A percentile compares a stretch with the other conserved stretches of the same genome.
Conservation (phyloP, 1,284 basidiomycete genomes). For the Schizophyllum amplum region DNA sequence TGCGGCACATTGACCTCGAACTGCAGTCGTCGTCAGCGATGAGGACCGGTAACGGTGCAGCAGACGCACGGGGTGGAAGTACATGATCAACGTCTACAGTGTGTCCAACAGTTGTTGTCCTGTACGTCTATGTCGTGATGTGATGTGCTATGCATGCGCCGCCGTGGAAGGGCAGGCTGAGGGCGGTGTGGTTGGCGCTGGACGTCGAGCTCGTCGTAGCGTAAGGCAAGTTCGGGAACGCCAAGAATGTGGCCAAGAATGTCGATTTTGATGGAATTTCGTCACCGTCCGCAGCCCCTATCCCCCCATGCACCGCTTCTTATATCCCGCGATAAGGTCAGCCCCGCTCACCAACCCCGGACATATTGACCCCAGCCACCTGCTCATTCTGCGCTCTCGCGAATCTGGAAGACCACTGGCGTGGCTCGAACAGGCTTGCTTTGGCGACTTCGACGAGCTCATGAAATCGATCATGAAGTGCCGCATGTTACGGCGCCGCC, state of each 20-base stretch:
- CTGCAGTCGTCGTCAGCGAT: constrained; percentile 25
- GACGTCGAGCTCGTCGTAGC: background rate
- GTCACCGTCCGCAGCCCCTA: background rate
- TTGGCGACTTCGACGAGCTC: too few species aligned
- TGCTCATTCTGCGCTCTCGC: too few species aligned
- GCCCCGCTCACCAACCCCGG: too few species aligned
- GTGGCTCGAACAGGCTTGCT: too few species aligned
- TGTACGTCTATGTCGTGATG: background rate
- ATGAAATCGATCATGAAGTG: too few species aligned
- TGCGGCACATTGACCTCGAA: constrained; percentile 65
- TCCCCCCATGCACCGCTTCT: background rate
- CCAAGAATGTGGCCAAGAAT: background rate
- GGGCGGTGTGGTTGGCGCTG: background rate
- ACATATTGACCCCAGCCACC: too few species aligned
- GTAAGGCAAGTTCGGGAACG: background rate
- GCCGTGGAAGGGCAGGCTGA: background rate
- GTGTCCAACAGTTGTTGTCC: background rate
- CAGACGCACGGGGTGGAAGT: background rate
- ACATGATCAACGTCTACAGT: background rate
- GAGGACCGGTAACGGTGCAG: background rate
- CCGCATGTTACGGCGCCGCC: too few species aligned
- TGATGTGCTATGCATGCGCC: background rate
- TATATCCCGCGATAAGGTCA: background rate
- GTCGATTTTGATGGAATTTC: background rate
- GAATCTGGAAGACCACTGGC: too few species aligned